Percentiles rank a stretch among this genome's conserved stretches.
These are phyloP conservation scores for Hevea brasiliensis DNA, from an alignment of 345 rosid genomes.

Conservation along the genomic window DNA sequence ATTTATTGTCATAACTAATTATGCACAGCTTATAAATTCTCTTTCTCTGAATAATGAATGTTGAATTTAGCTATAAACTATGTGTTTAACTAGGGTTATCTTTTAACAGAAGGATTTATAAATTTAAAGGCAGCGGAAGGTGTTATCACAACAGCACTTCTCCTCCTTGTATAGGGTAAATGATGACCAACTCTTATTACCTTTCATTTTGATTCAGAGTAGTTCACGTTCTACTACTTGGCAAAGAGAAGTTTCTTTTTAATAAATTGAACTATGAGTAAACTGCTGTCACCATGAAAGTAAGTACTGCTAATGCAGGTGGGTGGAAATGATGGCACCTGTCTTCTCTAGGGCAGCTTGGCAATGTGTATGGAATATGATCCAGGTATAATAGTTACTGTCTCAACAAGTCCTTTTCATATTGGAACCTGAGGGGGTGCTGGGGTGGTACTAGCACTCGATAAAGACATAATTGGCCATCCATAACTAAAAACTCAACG, in stretches of 20 bases:
- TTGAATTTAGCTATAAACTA: background rate
- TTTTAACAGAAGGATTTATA: conserved; percentile 66
- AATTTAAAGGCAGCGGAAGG: conserved; percentile 69
- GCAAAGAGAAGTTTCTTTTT: background rate
- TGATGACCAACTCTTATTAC: background rate
- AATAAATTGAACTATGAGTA: background rate
- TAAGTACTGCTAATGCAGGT: conserved; percentile 44
- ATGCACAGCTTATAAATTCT: background rate
- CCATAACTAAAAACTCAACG: background rate
- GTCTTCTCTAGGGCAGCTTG: conserved; percentile 91
- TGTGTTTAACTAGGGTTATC: background rate
- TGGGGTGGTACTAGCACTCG: background rate
- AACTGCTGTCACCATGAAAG: background rate
- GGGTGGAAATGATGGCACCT: conserved; percentile 99
- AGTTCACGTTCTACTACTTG: background rate
- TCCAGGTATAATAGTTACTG: conserved; percentile 64
- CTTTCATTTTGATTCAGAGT: background rate
- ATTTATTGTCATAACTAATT: too few relatives aligned
- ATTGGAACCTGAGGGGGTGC: background rate
- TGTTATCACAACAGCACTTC: conserved; percentile 68
- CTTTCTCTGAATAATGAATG: background rate
- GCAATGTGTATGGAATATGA: conserved; percentile 91
- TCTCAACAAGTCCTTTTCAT: background rate
- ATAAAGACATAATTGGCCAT: background rate
- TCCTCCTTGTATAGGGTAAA: conserved; percentile 92